These are phyloP conservation scores for Lactarius hatsudake DNA, from an alignment of 768 basidiomycete species.

Conservation along the genomic window DNA sequence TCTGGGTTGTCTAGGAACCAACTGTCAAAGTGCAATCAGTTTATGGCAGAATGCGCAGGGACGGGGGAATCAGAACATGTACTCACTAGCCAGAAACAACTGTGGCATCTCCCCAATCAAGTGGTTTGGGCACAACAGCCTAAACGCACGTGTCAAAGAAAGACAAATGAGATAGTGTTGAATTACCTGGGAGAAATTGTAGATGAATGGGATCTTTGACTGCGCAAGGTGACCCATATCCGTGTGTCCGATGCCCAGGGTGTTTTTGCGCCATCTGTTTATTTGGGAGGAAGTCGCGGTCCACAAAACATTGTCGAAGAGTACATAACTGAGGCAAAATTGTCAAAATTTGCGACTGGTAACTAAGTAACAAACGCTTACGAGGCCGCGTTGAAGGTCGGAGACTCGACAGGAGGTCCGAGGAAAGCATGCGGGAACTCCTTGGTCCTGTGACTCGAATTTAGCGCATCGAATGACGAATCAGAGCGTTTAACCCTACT, in stretches of 20 bases:
- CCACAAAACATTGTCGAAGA: conserved; percentile 70
- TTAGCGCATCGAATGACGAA: background rate
- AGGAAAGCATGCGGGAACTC: conserved; percentile 67
- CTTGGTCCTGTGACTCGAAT: conserved; percentile 39
- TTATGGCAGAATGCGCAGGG: background rate
- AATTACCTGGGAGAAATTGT: conserved; percentile 59
- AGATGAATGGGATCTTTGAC: conserved; percentile 58
- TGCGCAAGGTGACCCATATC: conserved; percentile 59
- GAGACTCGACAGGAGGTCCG: conserved; percentile 59
- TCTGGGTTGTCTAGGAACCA: conserved; percentile 70
- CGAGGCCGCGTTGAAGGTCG: conserved; percentile 59
- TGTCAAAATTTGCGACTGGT: background rate
- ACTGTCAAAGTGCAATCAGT: conserved; percentile 33
- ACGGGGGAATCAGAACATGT: background rate
- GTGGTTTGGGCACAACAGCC: conserved; percentile 63
- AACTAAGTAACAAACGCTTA: conserved; percentile 33
- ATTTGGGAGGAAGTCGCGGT: conserved; percentile 61
- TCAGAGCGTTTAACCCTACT: conserved; percentile 34
- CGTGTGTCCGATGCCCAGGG: conserved; percentile 48
- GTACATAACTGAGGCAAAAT: conserved; percentile 43
- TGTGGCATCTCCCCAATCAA: conserved; percentile 64
- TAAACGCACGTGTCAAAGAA: conserved; percentile 23
- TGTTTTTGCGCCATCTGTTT: conserved; percentile 59
- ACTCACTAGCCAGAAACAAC: conserved; percentile 54
- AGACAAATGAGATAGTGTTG: background rate